These are phyloP conservation scores for Dothistroma pini DNA, from an alignment of 2,329 filamentous ascomycete genomes.

Conservation along the genomic window DNA sequence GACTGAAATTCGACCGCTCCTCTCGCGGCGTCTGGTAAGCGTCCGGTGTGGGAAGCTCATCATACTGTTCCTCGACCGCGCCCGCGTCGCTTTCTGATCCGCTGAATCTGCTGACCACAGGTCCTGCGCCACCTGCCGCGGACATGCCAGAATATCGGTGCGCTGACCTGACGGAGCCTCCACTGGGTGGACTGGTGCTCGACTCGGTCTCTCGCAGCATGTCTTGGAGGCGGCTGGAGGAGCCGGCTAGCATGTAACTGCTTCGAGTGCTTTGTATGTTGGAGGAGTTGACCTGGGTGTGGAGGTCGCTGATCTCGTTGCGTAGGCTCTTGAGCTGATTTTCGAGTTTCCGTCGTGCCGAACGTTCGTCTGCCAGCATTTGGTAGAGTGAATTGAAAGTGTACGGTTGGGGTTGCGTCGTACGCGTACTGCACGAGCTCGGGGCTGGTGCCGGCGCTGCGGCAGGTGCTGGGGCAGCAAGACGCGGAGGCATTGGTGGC, in stretches of 20 bases:
- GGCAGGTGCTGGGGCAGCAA: conserved; percentile 12
- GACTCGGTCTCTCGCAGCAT: conserved; percentile 28
- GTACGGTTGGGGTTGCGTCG: conserved; percentile 16
- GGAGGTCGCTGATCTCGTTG: conserved; percentile 31
- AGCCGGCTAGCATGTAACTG: conserved; percentile 26
- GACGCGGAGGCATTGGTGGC: conserved; percentile 10
- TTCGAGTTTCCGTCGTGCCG: conserved; percentile 35
- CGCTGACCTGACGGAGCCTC: conserved; percentile 14
- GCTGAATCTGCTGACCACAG: conserved; percentile 26
- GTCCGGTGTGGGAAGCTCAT: conserved; percentile 26
- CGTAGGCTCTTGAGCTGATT: conserved; percentile 30
- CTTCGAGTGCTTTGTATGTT: conserved; percentile 24
- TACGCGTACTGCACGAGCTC: not conserved
- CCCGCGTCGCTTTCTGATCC: conserved; percentile 25
- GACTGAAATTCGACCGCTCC: conserved; percentile 24
- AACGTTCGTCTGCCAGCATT: conserved; percentile 38
- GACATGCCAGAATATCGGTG: conserved; percentile 17
- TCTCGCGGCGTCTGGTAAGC: conserved; percentile 31
- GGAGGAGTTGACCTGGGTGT: conserved; percentile 29
- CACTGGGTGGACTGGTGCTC: conserved; percentile 10
- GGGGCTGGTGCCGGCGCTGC: conserved; percentile 7
- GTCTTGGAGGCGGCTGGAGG: conserved; percentile 26
- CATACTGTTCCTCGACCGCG: conserved; percentile 12
- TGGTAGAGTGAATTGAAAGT: conserved; percentile 37
- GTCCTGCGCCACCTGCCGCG: not conserved